Percentiles rank a stretch among this genome's conserved stretches.
These are phyloP conservation scores for Monosporascus sp. DNA, from an alignment of 2,329 filamentous ascomycete species.

Conservation along the genomic window DNA sequence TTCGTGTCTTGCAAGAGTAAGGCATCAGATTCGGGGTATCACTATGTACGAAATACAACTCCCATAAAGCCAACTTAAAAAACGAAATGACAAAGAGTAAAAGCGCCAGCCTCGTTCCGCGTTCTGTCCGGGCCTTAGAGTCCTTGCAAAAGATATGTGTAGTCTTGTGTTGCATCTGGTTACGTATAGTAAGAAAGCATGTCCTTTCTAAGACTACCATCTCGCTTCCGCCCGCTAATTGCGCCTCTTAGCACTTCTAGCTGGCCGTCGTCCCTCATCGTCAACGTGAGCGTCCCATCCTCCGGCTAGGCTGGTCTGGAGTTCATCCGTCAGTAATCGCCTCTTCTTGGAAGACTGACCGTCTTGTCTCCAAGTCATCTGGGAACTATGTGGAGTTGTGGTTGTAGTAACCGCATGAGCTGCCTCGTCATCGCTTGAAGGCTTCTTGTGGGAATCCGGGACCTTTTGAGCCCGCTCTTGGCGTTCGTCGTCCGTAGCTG, in stretches of 20 bases:
- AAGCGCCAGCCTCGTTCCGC: too few species aligned
- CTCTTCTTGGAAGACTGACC: constrained; percentile 7
- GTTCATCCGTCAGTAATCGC: constrained; percentile 5
- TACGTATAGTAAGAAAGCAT: neutral
- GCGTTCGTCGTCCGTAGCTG: neutral
- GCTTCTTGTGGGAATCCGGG: neutral
- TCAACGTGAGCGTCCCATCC: constrained; percentile 14
- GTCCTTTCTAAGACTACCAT: neutral
- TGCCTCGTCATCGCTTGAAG: neutral
- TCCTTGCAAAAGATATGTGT: neutral
- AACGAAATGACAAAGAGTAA: too few species aligned
- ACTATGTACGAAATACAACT: too few species aligned
- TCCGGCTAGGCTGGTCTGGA: constrained; percentile 12
- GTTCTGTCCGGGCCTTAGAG: neutral
- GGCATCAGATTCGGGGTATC: too few species aligned
- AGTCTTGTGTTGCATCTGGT: neutral
- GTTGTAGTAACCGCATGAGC: neutral
- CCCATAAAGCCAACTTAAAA: too few species aligned
- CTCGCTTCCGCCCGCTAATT: neutral
- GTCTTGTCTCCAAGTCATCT: neutral
- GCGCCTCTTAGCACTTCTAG: constrained; percentile 2
- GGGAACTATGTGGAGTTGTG: neutral
- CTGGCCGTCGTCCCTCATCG: constrained; percentile 14
- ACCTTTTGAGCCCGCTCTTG: neutral
- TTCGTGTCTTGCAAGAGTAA: too few species aligned